Base-by-base conservation (phyloP, 1,139 yeast genomes). In the Candida albicans region DNA sequence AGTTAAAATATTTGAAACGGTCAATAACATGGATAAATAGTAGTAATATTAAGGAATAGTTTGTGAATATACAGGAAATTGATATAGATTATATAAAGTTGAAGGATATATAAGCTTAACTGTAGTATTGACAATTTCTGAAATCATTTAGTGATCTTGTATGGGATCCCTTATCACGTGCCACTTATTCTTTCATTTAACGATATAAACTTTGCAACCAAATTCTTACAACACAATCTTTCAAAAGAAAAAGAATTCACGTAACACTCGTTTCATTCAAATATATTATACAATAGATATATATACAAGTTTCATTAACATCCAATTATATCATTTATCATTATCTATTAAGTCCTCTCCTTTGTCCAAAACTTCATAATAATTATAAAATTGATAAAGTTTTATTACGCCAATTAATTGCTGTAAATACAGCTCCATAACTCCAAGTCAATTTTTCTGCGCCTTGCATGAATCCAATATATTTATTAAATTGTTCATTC, bases 381-480 rank as follows among this genome's bases (percentile, higher is more conserved):
- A 11, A 26, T n/a, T 34, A 15, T 37, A 13, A 25, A 26, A 33
- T 24, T 24, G 14, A 37, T 25, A 42, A 28, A 12, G 47, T 36
- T 33, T 35, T 51, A 30, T 55, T 53, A 61, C 91, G 77, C 82
- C 87, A 81, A 61, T 87, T 74, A 43, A 77, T 67, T 2, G 93
- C 81, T 52, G 80, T 77, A 83, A 87, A 84, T 44, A 87, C 79
- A 2, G 96, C 79, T 34, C 91, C 82, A 61, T 88, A 88, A 51
- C 95, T 85, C 99, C 99, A 93, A 5, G 97, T 90, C 56, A 93
- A 77, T 53, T 87, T 79, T 44, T 69, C 66, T 0, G 98, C 98
- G 2, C 99, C 99, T 63, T 83, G 86, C 85, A 89, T 82, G 60
- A 63, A 88, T 0, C 99, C 99, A 36, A 76, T 80, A 54, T 82